Conservation (phyloP, 352 stramenopile genomes). For the Globisporangium emineosum region DNA sequence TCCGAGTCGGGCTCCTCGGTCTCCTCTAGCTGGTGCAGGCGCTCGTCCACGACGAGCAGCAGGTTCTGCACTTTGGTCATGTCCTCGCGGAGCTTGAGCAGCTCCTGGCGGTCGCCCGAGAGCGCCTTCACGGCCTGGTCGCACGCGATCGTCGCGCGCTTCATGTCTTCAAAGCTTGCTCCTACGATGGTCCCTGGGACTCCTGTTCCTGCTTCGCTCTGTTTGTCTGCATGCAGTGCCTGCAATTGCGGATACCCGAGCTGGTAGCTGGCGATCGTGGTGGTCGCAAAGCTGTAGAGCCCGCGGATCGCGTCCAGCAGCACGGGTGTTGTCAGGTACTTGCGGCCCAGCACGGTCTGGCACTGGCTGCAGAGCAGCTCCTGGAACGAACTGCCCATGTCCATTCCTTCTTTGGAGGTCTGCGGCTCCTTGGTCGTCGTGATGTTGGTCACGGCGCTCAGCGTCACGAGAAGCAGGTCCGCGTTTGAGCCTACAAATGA, state of each 20-base stretch:
- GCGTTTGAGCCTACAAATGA: slow-evolving; percentile 76
- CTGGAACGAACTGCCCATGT: slow-evolving; percentile 68
- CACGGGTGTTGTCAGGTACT: slow-evolving; percentile 72
- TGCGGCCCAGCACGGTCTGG: slow-evolving; percentile 69
- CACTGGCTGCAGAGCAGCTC: slow-evolving; percentile 82
- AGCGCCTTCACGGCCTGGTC: slow-evolving; percentile 35
- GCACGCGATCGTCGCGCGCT: slow-evolving; percentile 27
- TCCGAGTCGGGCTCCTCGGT: slow-evolving; percentile 46
- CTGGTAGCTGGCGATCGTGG: slow-evolving; percentile 73
- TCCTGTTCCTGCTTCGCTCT: slow-evolving; percentile 6
- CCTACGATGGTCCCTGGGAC: background rate
- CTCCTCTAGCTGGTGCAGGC: slow-evolving; percentile 57
- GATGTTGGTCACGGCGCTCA: slow-evolving; percentile 74
- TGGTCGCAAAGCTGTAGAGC: slow-evolving; percentile 72
- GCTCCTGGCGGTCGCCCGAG: slow-evolving; percentile 43
- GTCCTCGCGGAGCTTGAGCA: slow-evolving; percentile 55
- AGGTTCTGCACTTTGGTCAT: slow-evolving; percentile 80
- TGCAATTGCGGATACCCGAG: slow-evolving; percentile 57
- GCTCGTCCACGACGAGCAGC: slow-evolving; percentile 70
- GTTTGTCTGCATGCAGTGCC: background rate
- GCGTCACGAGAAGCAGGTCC: slow-evolving; percentile 66
- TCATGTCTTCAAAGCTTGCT: slow-evolving; percentile 28
- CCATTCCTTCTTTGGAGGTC: slow-evolving; percentile 44
- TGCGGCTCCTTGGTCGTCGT: slow-evolving; percentile 35
- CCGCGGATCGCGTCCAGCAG: slow-evolving; percentile 59